Conservation (phyloP, 1,139 yeast genomes). For the Candida sp. region DNA sequence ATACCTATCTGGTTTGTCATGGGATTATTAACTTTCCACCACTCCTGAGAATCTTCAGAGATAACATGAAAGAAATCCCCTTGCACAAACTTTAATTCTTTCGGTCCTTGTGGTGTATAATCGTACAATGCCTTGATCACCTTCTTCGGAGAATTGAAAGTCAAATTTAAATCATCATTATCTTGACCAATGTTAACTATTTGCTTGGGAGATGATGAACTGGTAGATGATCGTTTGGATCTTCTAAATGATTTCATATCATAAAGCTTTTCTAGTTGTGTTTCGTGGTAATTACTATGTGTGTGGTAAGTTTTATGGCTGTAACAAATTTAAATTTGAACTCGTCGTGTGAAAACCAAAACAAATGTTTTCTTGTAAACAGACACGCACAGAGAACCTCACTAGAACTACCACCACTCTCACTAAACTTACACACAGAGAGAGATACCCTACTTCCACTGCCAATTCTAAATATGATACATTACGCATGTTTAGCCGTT, state of each 20-base stretch:
- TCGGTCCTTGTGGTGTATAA: conserved; percentile 77
- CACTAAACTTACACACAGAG: no score
- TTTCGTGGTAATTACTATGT: no score
- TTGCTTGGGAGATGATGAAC: conserved; percentile 34
- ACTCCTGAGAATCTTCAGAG: conserved; percentile 48
- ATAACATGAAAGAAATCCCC: conserved; percentile 91
- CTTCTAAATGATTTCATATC: conserved; percentile 38
- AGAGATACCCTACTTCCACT: no score
- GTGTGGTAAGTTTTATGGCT: neutral
- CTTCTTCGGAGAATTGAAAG: conserved; percentile 60
- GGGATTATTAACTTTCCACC: conserved; percentile 92
- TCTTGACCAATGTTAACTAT: conserved; percentile 12
- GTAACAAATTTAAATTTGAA: neutral
- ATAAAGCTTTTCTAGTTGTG: neutral
- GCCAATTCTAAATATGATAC: no score
- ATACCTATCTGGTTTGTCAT: conserved; percentile 72
- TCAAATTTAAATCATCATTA: conserved; percentile 2
- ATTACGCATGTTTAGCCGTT: no score
- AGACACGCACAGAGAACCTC: no score
- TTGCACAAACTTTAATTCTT: conserved; percentile 70
- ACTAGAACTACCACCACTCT: no score
- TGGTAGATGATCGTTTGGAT: conserved; percentile 37
- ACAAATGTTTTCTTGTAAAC: neutral
- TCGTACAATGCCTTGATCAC: conserved; percentile 82
- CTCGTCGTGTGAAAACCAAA: neutral